These are phyloP conservation scores for Aspergillus candidus DNA, from an alignment of 2,329 filamentous ascomycete species.

Conservation along the genomic window DNA sequence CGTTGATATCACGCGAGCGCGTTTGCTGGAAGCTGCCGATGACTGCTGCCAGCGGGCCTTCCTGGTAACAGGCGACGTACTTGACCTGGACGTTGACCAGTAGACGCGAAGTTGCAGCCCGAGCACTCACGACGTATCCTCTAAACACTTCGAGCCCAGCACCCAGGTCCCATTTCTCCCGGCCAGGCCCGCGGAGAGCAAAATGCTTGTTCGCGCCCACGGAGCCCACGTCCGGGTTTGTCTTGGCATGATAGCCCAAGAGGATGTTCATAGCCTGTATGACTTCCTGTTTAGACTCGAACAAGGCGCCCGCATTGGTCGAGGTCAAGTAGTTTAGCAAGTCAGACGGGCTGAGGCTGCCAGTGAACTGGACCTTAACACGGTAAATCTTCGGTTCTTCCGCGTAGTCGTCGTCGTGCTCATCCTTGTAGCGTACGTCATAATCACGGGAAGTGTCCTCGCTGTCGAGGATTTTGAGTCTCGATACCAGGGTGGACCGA, in stretches of 20 bases:
- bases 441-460: slow-evolving; percentile 12
- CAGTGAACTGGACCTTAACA: slow-evolving; percentile 31
- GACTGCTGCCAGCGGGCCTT: slow-evolving; percentile 35
- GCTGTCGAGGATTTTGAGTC: slow-evolving; percentile 20
- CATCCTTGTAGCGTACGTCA: slow-evolving; percentile 30
- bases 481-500: slow-evolving; percentile 33
- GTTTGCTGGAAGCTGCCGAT: slow-evolving; percentile 28
- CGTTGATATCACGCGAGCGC: slow-evolving; percentile 15
- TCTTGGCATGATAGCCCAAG: slow-evolving; percentile 45
- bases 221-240: slow-evolving; percentile 35
- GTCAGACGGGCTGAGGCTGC: slow-evolving; percentile 32
- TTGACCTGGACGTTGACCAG: slow-evolving; percentile 60
- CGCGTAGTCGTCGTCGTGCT: slow-evolving; percentile 30
- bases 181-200: slow-evolving; percentile 29
- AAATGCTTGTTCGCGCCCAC: slow-evolving; percentile 53
- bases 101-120: slow-evolving; percentile 52
- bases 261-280: slow-evolving; percentile 56
- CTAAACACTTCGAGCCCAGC: slow-evolving; percentile 52
- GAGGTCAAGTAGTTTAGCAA: slow-evolving; percentile 43
- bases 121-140: slow-evolving; percentile 58
- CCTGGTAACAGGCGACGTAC: slow-evolving; percentile 53
- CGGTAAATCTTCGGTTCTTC: slow-evolving; percentile 29
- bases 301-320: slow-evolving; percentile 28
- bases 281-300: slow-evolving; percentile 44
- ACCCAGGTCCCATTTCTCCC: slow-evolving; percentile 39